These are phyloP conservation scores for Trametes sanguinea DNA, from an alignment of 768 basidiomycete genomes.

Conservation along the genomic window DNA sequence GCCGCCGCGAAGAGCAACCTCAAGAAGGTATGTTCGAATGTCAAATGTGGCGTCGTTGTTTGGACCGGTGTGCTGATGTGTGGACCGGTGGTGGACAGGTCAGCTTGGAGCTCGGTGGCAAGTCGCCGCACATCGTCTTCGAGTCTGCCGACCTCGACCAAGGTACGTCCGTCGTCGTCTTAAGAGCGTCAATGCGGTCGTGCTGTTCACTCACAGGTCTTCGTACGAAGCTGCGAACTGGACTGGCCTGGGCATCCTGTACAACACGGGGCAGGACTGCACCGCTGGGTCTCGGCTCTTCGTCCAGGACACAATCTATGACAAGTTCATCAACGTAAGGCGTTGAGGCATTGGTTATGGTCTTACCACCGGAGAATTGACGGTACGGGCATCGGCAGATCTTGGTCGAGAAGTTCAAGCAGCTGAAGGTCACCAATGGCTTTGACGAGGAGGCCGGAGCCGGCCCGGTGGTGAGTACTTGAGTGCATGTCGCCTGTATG, in stretches of 20 bases:
- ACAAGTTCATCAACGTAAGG: slow-evolving; percentile 64
- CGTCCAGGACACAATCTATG: slow-evolving; percentile 85
- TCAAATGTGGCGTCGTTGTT: neutral
- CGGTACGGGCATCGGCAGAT: slow-evolving; percentile 26
- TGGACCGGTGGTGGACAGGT: slow-evolving; percentile 45
- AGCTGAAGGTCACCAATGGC: slow-evolving; percentile 76
- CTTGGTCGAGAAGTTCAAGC: slow-evolving; percentile 66
- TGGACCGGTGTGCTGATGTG: neutral
- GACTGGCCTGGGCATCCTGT: slow-evolving; percentile 84
- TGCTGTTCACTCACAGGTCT: neutral
- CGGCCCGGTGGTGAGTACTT: slow-evolving; percentile 86
- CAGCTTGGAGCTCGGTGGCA: slow-evolving; percentile 92
- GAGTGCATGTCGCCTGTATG: slow-evolving; percentile 19
- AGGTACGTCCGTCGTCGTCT: slow-evolving; percentile 41
- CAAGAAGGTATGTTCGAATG: slow-evolving; percentile 64
- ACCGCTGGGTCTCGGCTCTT: slow-evolving; percentile 90
- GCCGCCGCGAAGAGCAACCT: slow-evolving; percentile 92
- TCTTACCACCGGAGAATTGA: neutral
- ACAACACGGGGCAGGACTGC: slow-evolving; percentile 92
- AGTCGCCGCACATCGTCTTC: slow-evolving; percentile 88
- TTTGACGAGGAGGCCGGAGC: slow-evolving; percentile 73
- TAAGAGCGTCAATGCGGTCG: no score
- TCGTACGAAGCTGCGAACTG: slow-evolving; percentile 65
- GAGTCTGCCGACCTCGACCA: slow-evolving; percentile 90
- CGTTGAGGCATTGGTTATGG: no score